Evolutionary conservation across 805 yeast species (phyloP).

Genomic region (Kluyveromyces dobzhanskii): DNA sequence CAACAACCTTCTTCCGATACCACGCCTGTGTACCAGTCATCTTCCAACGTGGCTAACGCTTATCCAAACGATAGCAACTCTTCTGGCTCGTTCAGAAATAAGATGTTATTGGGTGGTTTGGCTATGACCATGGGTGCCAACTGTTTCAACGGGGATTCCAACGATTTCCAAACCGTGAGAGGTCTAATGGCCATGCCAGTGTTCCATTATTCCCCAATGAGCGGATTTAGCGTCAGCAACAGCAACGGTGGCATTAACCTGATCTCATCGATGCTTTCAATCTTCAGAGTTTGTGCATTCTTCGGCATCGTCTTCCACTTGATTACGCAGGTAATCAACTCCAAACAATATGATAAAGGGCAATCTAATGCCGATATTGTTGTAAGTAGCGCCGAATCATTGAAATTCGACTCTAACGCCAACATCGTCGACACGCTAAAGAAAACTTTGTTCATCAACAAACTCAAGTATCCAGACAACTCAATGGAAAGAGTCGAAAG

Average conservation of each 20-base stretch:
- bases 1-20: conserved; percentile 1
- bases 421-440: conserved; percentile 12
- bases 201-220: conserved; percentile 22
- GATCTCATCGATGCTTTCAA: conserved; percentile 20
- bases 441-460: conserved; percentile 14
- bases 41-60: conserved; percentile 5
- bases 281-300: conserved; percentile 22
- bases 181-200: conserved; percentile 43
- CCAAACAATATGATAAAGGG: conserved; percentile 1
- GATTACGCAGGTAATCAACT: conserved; percentile 13
- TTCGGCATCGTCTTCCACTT: conserved; percentile 22
- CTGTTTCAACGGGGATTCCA: conserved; percentile 40
- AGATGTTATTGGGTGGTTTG: conserved; percentile 53
- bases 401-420: conserved; percentile 9
- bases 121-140: conserved; percentile 59
- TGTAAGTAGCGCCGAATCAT: conserved; percentile 10
- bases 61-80: conserved; percentile 5
- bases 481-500: conserved; percentile 16
- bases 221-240: conserved; percentile 16
- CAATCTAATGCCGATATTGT: conserved; percentile 5
- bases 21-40: conserved; percentile 3
- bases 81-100: conserved; percentile 29
- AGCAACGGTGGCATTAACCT: conserved; percentile 21
- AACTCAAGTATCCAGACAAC: conserved; percentile 12
- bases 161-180: conserved; percentile 32